phyloP scores from a whole-genome alignment of 1,139 yeast species.

The Groenewaldozyma auringiensis region DNA sequence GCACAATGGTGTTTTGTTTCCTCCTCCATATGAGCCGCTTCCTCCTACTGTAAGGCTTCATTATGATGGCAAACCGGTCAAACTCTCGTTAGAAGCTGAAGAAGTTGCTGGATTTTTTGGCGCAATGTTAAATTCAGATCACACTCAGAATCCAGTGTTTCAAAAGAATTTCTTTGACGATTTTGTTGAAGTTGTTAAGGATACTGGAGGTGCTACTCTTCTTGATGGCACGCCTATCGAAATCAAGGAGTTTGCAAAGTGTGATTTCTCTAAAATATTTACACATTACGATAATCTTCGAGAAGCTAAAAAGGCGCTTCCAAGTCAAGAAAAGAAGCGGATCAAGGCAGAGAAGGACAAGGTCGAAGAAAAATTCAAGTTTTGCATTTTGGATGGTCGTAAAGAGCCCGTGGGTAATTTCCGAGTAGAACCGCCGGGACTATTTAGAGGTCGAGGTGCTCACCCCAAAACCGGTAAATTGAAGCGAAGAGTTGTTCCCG shows the following conservation, averaged over 20 bases:
- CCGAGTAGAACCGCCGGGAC: constrained; percentile 91
- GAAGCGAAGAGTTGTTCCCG: constrained; percentile 65
- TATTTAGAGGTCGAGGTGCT: constrained; percentile 93
- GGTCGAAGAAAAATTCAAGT: constrained; percentile 72
- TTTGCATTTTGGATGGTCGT: constrained; percentile 77
- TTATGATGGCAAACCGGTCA: constrained; percentile 69
- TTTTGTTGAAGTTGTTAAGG: constrained; percentile 59
- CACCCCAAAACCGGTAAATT: constrained; percentile 94
- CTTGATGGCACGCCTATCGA: constrained; percentile 34
- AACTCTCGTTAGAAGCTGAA: constrained; percentile 73
- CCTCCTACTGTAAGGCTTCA: constrained; percentile 72
- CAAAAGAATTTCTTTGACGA: constrained; percentile 82
- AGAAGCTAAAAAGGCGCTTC: constrained; percentile 61
- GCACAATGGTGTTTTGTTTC: constrained; percentile 88
- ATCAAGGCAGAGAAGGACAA: constrained; percentile 65
- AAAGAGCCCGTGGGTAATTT: constrained; percentile 91
- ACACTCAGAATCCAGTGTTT: constrained; percentile 78
- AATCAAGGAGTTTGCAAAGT: constrained; percentile 54
- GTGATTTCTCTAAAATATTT: constrained; percentile 73
- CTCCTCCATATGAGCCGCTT: constrained; percentile 83
- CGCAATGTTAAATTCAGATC: constrained; percentile 82
- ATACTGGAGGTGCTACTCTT: constrained; percentile 52
- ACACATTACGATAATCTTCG: constrained; percentile 63
- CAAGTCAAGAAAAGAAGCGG: constrained; percentile 65
- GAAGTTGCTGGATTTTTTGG: constrained; percentile 96